phyloP scores from a whole-genome alignment of 768 basidiomycete species.

The Tephrocybe sp. region DNA sequence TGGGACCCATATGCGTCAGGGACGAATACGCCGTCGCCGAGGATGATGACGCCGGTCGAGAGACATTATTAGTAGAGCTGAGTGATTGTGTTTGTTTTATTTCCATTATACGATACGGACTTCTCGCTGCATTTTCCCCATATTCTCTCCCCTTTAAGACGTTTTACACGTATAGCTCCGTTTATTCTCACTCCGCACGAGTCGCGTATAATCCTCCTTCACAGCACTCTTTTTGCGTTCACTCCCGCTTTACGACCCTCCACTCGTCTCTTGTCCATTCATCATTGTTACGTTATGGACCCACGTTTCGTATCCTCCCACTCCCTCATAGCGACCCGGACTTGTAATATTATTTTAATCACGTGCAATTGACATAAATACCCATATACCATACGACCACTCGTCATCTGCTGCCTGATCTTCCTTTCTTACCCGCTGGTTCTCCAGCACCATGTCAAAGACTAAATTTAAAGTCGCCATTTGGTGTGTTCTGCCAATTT shows the following conservation, averaged over 20 bases:
- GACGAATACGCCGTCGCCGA: conserved; percentile 11
- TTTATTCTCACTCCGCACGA: too few species aligned
- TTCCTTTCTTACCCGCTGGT: neutral
- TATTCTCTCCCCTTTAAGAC: neutral
- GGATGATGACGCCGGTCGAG: conserved; percentile 8
- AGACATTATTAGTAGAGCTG: conserved; percentile 13
- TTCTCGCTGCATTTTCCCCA: neutral
- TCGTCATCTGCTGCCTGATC: neutral
- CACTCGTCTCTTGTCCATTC: neutral
- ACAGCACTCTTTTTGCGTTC: neutral
- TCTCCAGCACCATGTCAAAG: neutral
- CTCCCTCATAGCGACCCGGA: neutral
- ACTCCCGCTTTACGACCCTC: neutral
- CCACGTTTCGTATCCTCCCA: neutral
- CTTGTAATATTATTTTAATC: conserved; percentile 1
- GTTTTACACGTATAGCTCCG: too few species aligned
- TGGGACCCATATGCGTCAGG: conserved; percentile 31
- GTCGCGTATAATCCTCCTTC: neutral
- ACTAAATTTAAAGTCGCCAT: conserved; percentile 10
- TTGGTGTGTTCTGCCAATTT: conserved; percentile 2
- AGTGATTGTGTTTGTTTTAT: conserved; percentile 5
- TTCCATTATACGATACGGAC: conserved; percentile 7
- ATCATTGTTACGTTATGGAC: neutral
- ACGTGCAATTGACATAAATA: too few species aligned
- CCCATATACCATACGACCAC: too few species aligned